These are phyloP conservation scores for Nicotiana otophora DNA, from an alignment of 257 asterid genomes.

Conservation along the genomic window DNA sequence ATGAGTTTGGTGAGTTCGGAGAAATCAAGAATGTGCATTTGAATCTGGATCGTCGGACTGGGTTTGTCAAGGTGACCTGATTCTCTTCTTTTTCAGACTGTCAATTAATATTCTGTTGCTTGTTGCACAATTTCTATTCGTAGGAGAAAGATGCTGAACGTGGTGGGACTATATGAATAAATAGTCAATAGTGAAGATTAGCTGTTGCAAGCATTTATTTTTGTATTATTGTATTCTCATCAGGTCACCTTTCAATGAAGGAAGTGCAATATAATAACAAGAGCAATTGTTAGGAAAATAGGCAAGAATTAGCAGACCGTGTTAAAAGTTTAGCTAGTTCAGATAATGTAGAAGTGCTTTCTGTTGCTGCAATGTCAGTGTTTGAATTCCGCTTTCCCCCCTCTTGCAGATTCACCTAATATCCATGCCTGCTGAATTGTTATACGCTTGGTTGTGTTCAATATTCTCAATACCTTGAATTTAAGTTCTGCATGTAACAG, in stretches of 20 bases:
- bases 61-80: slow-evolving; percentile 77
- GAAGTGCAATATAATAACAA: neutral
- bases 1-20: slow-evolving; percentile 77
- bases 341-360: neutral
- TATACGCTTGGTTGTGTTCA: too few relatives aligned
- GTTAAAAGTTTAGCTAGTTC: neutral
- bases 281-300: neutral
- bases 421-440: too few relatives aligned
- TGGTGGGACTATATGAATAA: neutral
- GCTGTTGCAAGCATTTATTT: neutral
- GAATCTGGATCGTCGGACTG: slow-evolving; percentile 94
- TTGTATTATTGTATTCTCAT: neutral
- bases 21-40: slow-evolving; percentile 86
- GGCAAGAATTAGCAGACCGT: neutral
- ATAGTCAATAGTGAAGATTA: neutral
- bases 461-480: too few relatives aligned
- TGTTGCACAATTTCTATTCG: neutral
- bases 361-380: neutral
- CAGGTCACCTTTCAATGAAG: neutral
- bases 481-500: too few relatives aligned
- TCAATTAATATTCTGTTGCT: neutral
- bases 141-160: neutral
- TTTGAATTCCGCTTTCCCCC: too few relatives aligned
- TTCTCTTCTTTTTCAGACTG: neutral
- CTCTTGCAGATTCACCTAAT: too few relatives aligned